Evolutionary conservation across 192 early-diverging fungal genomes (phyloP), one percentile per base, ranked within the genome.

Genomic region (Phycomyces nitens): DNA sequence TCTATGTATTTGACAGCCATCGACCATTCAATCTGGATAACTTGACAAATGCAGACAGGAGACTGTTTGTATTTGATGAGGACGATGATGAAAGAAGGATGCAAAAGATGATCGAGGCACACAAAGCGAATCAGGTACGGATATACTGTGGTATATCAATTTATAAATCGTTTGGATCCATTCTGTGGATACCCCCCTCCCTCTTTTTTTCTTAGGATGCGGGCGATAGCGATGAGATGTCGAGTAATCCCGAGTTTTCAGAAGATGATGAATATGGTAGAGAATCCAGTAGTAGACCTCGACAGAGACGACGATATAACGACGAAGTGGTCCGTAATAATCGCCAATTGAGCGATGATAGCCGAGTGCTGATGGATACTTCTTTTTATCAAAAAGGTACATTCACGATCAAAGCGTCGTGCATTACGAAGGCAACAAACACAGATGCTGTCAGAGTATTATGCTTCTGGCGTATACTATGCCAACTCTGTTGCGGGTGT

Each of bases 1-100:
- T 96, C 5, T 84, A 94, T 60, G 79, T 98, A 3, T 76, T 95
- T 49, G 96, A 98, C 60, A 92, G 88, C 54, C 94, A 93, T 62
- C 75, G 96, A 49, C 96, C 96, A 18, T 78, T 92, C 24, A 89
- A 95, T 61, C 81, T 98, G 18, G 85, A 89, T 41, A 94, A 92
- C 60, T 68, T 95, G 12, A 93, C 84, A 62, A 80, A 82, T 68
- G 79, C 86, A 54, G 86, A 88, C 29, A 27, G 23, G 12, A 86
- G 92, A 65, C 79, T 98, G 10, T 83, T 86, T 52, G 87, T 94
- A 20, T 78, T 96, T 70, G 94, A 94, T 64, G 93, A 96, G 60
- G 88, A 85, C n/a, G 88, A 90, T 41, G 78, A 89, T 8, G 92
- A 92, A 27, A 79, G 76, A 29, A 78, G 85, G n/a, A 79, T 91